Base-by-base conservation (phyloP, 75 land plant genomes). In the Gnetum montanum region DNA sequence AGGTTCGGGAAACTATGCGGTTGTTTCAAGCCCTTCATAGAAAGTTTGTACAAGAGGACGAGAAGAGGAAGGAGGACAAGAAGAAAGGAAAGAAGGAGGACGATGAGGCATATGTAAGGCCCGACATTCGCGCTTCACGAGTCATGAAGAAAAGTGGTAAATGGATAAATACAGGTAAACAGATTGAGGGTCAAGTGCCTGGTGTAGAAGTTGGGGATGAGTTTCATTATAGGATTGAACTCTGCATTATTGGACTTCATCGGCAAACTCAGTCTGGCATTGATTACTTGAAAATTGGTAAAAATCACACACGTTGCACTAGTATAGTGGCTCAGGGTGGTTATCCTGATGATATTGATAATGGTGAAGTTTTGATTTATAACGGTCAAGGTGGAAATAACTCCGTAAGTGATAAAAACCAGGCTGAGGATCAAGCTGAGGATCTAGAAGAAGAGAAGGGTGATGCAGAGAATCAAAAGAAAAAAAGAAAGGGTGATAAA, bases 141-240 rank as follows among this genome's bases (percentile, higher is more conserved):
- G 24, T 50, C 12, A 37, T 77, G n/a, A 73, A 59, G 47, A 59
- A 66, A 22, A 61, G 53, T 8, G 44, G 41, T 36, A 44, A 52
- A 41, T 47, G 54, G 43, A 15, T 62, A 18, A 67, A 65, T 36
- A 44, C 29, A 24, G 47, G 16, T 2, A 50, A 48, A 6, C 38
- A 43, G 51, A 49, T 61, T 33, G 19, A 61, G 24, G 81, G 81
- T n/a, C 29, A 11, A 23, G 72, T 78, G 13, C 81, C 81, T 3
- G 81, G 81, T 20, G 60, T 74, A 28, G 62, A 74, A 60, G 60
- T 78, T 43, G 81, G 81, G 7, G 81, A 78, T 64, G 56, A 55
- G 11, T 78, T 78, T 51, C 54, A 52, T 16, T 69, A 54, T 26
- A 50, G 81, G 50, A 65, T 65, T 4, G 81, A 73, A 64, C 72